Evolutionary conservation across 1,284 basidiomycete species (phyloP).

Genomic region (Bjerkandera adusta): DNA sequence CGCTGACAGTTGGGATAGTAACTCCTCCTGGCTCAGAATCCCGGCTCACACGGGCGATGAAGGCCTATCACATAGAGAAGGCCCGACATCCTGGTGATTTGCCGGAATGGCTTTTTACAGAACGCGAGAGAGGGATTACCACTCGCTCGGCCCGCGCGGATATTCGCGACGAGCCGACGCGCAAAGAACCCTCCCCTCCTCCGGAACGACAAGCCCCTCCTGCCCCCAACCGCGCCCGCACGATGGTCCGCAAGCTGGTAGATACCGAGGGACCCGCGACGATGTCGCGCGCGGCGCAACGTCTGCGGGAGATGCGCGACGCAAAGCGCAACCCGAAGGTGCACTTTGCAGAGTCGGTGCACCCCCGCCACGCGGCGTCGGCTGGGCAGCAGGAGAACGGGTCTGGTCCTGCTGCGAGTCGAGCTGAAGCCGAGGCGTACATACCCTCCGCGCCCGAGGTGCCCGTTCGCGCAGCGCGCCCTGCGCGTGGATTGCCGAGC

Average conservation of each 20-base stretch:
- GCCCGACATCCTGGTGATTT: constrained; percentile 56
- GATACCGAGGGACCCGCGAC: constrained; percentile 28
- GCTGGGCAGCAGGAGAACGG: constrained; percentile 5
- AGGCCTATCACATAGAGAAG: constrained; percentile 63
- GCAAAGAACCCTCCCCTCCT: not conserved
- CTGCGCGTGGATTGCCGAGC: not conserved
- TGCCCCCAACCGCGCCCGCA: not conserved
- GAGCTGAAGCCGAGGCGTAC: too few relatives aligned
- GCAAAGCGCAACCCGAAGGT: constrained; percentile 37
- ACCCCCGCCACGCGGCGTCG: constrained; percentile 10
- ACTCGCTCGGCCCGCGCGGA: constrained; percentile 4
- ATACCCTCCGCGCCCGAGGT: too few relatives aligned
- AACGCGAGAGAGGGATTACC: constrained; percentile 44
- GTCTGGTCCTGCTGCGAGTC: not conserved
- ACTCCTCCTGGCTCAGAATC: constrained; percentile 60
- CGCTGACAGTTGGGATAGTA: constrained; percentile 30
- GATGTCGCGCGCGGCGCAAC: constrained; percentile 18
- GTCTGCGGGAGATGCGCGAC: constrained; percentile 52
- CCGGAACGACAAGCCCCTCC: not conserved
- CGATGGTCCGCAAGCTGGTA: constrained; percentile 21
- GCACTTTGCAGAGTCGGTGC: constrained; percentile 18
- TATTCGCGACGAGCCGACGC: not conserved
- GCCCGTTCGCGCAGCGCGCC: not conserved
- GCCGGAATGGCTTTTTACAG: constrained; percentile 67
- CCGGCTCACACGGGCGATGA: constrained; percentile 61